Base-by-base conservation (phyloP, 2,329 filamentous ascomycete genomes). In the Penicillium sp. region DNA sequence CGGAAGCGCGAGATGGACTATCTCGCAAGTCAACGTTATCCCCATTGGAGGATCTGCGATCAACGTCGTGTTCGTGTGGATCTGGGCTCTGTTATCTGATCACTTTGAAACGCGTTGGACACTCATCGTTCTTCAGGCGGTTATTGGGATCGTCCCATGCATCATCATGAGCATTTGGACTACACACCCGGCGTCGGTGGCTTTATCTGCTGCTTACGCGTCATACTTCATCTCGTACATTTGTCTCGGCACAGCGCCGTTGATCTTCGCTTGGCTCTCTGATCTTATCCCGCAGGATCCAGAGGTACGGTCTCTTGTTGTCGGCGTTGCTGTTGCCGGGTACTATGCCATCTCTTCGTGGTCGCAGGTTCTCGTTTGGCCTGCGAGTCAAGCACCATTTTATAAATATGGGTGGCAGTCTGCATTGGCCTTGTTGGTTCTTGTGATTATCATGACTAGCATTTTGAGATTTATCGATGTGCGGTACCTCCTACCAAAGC, bases 111-210 rank as follows among this genome's bases (percentile, higher is more conserved):
- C 80, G 0, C 70, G 82, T 23, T 84, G 81, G 81, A 77, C 75
- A 0, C 70, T 84, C 6, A 79, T 84, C 31, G 70, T 84, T 7
- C 63, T 71, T 2, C 81, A 84, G 68, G 77, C 72, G 19, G 50
- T 77, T 2, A 81, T 84, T 49, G 80, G 77, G 1, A 68, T 82
- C 3, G 70, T 82, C 3, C 77, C 78, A 2, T 77, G 75, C 54
- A 80, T 82, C 31, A 79, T 78, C n/a, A 82, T 84, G 80, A 81
- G 75, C 23, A 69, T 82, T n/a, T 83, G 81, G 81, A 83, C 81
- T 0, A 66, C 74, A 2, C 73, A 80, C 29, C 80, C 81, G 0
- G 62, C 64, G 2, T 67, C 71, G 0, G 77, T 80, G 1, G 72
- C 79, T 0, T 52, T 83, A 0, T 75, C 75, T 0, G 77, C 77